Evolutionary conservation across 2,329 filamentous ascomycete species (phyloP).

Genomic region (Chalaropsis thielavioides): DNA sequence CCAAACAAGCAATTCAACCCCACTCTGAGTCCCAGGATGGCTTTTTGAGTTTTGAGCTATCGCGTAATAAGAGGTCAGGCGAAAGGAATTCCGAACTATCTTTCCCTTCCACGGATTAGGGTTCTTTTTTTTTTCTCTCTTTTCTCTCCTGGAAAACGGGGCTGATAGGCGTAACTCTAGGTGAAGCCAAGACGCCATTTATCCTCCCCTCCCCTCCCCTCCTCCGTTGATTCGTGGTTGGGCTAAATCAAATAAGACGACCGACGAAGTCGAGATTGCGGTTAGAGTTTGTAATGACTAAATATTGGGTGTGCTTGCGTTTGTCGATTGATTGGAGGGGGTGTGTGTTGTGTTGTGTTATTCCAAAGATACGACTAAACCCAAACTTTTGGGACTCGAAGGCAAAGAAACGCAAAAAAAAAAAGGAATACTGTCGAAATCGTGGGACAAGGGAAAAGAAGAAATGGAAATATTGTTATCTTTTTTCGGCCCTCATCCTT

Average conservation of each 20-base stretch:
- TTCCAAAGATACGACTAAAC: not conserved
- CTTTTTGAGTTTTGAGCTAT: not conserved
- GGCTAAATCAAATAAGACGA: not conserved
- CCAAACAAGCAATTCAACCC: not conserved
- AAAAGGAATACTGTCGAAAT: too few relatives aligned
- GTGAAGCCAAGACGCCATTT: not conserved
- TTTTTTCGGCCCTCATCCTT: too few relatives aligned
- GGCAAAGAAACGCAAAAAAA: too few relatives aligned
- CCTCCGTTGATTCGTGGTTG: not conserved
- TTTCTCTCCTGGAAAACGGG: not conserved
- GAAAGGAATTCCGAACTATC: not conserved
- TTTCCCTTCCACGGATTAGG: not conserved
- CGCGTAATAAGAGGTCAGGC: not conserved
- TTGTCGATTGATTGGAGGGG: not conserved
- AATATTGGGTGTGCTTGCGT: not conserved
- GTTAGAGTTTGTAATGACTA: not conserved
- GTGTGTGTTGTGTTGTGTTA: not conserved
- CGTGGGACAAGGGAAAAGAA: too few relatives aligned
- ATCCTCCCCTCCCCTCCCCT: too few relatives aligned
- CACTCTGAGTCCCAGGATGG: not conserved
- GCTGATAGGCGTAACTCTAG: slow-evolving; percentile 2
- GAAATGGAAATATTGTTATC: too few relatives aligned
- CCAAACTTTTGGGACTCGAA: too few relatives aligned
- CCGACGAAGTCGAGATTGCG: not conserved
- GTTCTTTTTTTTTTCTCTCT: not conserved